phyloP scores from a whole-genome alignment of 2,329 filamentous ascomycete genomes.

The Aspergillus fructus region DNA sequence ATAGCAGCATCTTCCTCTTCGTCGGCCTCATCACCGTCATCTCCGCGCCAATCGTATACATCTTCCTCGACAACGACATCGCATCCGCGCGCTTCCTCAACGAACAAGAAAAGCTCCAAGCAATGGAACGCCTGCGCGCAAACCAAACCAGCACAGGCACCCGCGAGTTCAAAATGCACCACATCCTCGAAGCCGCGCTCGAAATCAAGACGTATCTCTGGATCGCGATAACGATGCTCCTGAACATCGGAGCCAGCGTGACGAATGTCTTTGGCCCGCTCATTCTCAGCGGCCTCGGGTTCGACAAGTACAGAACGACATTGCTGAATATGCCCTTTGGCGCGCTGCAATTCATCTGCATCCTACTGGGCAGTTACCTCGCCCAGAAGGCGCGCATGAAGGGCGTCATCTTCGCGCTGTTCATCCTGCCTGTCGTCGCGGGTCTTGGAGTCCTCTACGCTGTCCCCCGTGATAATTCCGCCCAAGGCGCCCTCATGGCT shows the following conservation, averaged over 20 bases:
- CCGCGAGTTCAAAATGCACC: conserved; percentile 47
- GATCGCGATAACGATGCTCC: conserved; percentile 58
- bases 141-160: conserved; percentile 50
- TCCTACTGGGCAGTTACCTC: conserved; percentile 59
- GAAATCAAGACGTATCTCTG: conserved; percentile 58
- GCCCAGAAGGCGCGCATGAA: conserved; percentile 60
- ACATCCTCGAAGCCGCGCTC: conserved; percentile 43
- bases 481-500: conserved; percentile 53
- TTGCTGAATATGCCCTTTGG: conserved; percentile 69
- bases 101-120: conserved; percentile 47
- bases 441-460: conserved; percentile 58
- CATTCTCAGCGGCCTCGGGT: conserved; percentile 61
- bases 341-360: conserved; percentile 59
- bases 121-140: conserved; percentile 50
- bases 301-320: conserved; percentile 57
- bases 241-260: conserved; percentile 65
- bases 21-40: conserved; percentile 61
- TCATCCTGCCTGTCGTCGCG: conserved; percentile 61
- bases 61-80: conserved; percentile 59
- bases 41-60: conserved; percentile 59
- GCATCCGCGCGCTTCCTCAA: conserved; percentile 51
- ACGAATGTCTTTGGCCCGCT: conserved; percentile 66
- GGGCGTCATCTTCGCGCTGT: conserved; percentile 52
- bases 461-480: conserved; percentile 43
- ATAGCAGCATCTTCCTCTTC: conserved; percentile 56